A percentile compares a stretch with the other conserved stretches of the same genome.
Evolutionary conservation across 2,329 filamentous ascomycete species (phyloP).

Genomic region (Periconia sp.): DNA sequence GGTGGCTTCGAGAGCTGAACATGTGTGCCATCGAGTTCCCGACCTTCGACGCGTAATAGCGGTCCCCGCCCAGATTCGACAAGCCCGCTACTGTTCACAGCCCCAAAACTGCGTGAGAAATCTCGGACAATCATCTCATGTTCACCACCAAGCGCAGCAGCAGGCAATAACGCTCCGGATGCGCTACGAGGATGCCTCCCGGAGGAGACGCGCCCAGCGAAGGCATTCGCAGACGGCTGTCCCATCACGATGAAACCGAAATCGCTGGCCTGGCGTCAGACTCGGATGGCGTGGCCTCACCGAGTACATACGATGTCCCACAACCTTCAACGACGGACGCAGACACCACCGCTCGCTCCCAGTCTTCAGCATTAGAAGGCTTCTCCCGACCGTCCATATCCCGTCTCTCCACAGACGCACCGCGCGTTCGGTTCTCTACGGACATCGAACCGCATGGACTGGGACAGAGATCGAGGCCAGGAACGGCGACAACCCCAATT

Average conservation of each 20-base stretch:
- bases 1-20: not conserved
- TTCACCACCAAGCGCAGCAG: too few relatives aligned
- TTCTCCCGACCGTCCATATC: slow-evolving; percentile 30
- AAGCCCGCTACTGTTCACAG: not conserved
- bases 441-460: slow-evolving; percentile 36
- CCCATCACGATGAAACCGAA: slow-evolving; percentile 30
- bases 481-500: slow-evolving; percentile 17
- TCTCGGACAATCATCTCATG: not conserved
- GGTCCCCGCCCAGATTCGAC: not conserved
- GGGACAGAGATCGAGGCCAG: slow-evolving; percentile 19
- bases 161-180: slow-evolving; percentile 15
- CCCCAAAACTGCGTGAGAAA: not conserved
- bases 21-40: not conserved
- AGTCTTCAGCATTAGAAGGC: slow-evolving; percentile 28
- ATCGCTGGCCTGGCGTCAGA: slow-evolving; percentile 14
- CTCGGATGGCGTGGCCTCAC: slow-evolving; percentile 11
- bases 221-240: slow-evolving; percentile 37
- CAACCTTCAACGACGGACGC: slow-evolving; percentile 16
- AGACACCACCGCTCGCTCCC: slow-evolving; percentile 15
- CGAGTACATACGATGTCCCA: not conserved
- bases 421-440: slow-evolving; percentile 46
- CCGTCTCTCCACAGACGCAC: slow-evolving; percentile 34
- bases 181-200: slow-evolving; percentile 32
- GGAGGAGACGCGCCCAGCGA: slow-evolving; percentile 31
- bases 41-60: slow-evolving; percentile 1